Evolutionary conservation across 2,329 filamentous ascomycete species (phyloP).

Genomic region (Lachnum nothofagi): DNA sequence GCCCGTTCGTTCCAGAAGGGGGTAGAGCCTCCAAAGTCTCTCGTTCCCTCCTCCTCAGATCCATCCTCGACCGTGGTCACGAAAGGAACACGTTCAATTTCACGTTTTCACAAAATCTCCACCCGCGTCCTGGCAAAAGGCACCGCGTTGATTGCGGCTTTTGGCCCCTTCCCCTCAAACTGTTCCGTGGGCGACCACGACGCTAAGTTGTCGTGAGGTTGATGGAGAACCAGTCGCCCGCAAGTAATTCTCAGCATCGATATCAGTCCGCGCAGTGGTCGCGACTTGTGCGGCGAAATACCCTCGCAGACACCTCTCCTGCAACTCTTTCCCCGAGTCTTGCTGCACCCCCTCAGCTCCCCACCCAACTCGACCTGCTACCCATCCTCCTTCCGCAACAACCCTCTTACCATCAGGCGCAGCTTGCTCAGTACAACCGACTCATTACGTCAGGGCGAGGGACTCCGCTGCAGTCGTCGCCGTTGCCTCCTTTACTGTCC

Average conservation of each 20-base stretch:
- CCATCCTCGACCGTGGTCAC: not conserved
- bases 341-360: slow-evolving; percentile 28
- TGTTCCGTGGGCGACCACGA: slow-evolving; percentile 14
- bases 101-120: not conserved
- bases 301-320: slow-evolving; percentile 23
- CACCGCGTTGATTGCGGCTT: slow-evolving; percentile 8
- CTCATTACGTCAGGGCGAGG: slow-evolving; percentile 49
- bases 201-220: slow-evolving; percentile 26
- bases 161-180: slow-evolving; percentile 6
- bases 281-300: slow-evolving; percentile 33
- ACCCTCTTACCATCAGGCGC: slow-evolving; percentile 54
- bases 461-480: slow-evolving; percentile 51
- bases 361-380: slow-evolving; percentile 48
- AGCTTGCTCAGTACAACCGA: slow-evolving; percentile 61
- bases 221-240: slow-evolving; percentile 33
- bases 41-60: not conserved
- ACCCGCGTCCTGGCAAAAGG: not conserved
- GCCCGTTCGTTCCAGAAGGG: slow-evolving; percentile 21
- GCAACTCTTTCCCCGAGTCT: slow-evolving; percentile 24
- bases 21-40: slow-evolving; percentile 4
- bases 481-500: slow-evolving; percentile 51
- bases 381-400: slow-evolving; percentile 56
- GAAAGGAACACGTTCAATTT: slow-evolving; percentile 6
- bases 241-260: slow-evolving; percentile 33
- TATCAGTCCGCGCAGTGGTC: slow-evolving; percentile 35